A percentile compares a stretch with the other conserved stretches of the same genome.
Conservation (phyloP, 164 flowering plant genomes). For the Aristolochia californica region DNA sequence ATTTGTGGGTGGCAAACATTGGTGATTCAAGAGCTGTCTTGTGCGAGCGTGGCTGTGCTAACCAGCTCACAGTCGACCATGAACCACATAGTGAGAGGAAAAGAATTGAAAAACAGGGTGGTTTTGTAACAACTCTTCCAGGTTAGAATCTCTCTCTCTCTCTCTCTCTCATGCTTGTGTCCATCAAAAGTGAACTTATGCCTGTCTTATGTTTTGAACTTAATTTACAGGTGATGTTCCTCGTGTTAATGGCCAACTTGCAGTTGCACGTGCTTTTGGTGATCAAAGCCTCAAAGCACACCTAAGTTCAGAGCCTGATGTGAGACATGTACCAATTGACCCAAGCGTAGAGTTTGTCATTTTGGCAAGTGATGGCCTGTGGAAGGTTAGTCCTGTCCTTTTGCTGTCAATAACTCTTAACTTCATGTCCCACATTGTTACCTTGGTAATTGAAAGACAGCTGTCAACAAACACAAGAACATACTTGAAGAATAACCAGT, state of each 20-base stretch:
- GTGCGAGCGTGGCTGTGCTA: slow-evolving; percentile 36
- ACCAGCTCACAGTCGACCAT: slow-evolving; percentile 58
- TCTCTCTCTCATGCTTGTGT: not conserved
- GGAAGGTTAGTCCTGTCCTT: slow-evolving; percentile 51
- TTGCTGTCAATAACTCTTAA: not conserved
- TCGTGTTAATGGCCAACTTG: slow-evolving; percentile 75
- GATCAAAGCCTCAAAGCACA: slow-evolving; percentile 71
- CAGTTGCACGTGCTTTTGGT: slow-evolving; percentile 80
- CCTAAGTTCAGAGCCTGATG: slow-evolving; percentile 66
- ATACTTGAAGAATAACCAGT: too few species aligned
- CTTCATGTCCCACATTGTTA: not conserved
- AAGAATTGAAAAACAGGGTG: slow-evolving; percentile 54
- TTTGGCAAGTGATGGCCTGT: slow-evolving; percentile 74
- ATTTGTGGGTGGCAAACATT: slow-evolving; percentile 51
- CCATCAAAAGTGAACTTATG: not conserved
- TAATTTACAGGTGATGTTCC: slow-evolving; percentile 61
- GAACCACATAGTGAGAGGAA: slow-evolving; percentile 48
- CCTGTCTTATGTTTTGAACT: not conserved
- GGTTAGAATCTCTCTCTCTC: slow-evolving; percentile 25
- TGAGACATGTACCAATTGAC: slow-evolving; percentile 35
- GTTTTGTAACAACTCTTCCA: slow-evolving; percentile 54
- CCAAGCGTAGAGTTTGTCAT: slow-evolving; percentile 37
- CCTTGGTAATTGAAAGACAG: too few species aligned
- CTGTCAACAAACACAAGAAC: too few species aligned
- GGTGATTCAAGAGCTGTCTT: slow-evolving; percentile 69